Evolutionary conservation across 345 rosid genomes (phyloP), one percentile per base, ranked within the genome.

Genomic region (Eucalyptus marginata): DNA sequence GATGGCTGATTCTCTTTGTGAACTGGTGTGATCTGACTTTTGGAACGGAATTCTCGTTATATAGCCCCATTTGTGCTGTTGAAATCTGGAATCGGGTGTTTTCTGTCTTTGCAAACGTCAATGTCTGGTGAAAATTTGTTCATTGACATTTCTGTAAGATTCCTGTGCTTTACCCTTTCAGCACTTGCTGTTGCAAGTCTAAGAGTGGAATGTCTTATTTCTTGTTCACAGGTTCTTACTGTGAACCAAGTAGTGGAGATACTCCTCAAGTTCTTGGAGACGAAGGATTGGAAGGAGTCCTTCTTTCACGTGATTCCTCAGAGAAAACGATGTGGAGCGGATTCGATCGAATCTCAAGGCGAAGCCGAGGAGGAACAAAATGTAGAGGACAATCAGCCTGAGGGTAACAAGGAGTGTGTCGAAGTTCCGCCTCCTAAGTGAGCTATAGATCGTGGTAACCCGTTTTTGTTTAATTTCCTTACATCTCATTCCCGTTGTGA

Each of bases 181-280:
- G 52, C 49, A 47, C 14, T 29, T 27, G 31, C 44, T 87, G 83
- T 27, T 11, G 51, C 76, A 81, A 31, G 40, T 31, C 24, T 29
- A 33, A 76, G 27, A 36, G 46, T 36, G 12, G 83, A 76, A 20
- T 76, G 47, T 76, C 5, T 46, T 6, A 86, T 87, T 49, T 76
- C 51, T 83, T 16, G 85, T 81, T 10, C 90, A 90, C 94, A 98
- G 99, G 97, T 98, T 49, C 99, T 98, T 46, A 97, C 99, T 46
- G 98, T 97, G 89, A 97, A 97, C 92, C 99, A 97, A 93, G 99
- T 97, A 87, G 83, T 96, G 62, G 99, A 98, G 96, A 97, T 98
- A 89, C 96, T 96, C 49, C 96, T 97, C 10, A 94, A 94, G 94
- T 98, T 91, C 92, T 87, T 94, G 92, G 99, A 97, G 93, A 96